Evolutionary conservation across 805 yeast species (phyloP).

Genomic region (Cyberlindnera veronae): DNA sequence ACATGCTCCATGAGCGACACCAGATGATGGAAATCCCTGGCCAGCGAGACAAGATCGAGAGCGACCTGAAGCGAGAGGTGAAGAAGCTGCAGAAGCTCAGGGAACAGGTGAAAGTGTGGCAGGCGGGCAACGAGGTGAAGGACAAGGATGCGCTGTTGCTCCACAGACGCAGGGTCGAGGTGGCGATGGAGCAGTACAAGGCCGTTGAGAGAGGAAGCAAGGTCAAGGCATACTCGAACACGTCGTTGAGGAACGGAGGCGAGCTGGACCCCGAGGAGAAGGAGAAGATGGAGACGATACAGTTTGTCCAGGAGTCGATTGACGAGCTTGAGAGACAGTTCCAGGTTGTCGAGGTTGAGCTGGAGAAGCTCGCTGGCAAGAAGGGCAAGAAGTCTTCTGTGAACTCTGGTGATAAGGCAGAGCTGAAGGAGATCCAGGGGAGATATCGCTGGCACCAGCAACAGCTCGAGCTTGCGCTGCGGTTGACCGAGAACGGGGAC

Average conservation of each 20-base stretch:
- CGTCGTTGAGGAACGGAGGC: slow-evolving; percentile 63
- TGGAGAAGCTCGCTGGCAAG: slow-evolving; percentile 50
- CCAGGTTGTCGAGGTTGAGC: slow-evolving; percentile 72
- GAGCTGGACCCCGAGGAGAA: slow-evolving; percentile 71
- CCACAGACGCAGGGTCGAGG: slow-evolving; percentile 63
- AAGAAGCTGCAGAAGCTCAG: slow-evolving; percentile 89
- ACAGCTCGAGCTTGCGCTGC: slow-evolving; percentile 71
- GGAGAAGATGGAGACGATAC: slow-evolving; percentile 68
- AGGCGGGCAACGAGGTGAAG: slow-evolving; percentile 83
- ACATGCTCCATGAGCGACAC: slow-evolving; percentile 80
- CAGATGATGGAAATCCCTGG: slow-evolving; percentile 75
- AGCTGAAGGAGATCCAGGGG: slow-evolving; percentile 55
- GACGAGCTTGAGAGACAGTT: slow-evolving; percentile 79
- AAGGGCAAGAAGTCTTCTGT: slow-evolving; percentile 49
- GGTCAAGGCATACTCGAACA: slow-evolving; percentile 89
- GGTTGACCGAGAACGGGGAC: slow-evolving; percentile 75
- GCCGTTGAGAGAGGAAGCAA: slow-evolving; percentile 90
- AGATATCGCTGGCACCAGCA: slow-evolving; percentile 79
- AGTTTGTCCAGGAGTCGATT: slow-evolving; percentile 65
- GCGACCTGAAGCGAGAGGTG: slow-evolving; percentile 89
- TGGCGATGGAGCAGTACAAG: slow-evolving; percentile 93
- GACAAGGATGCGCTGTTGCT: slow-evolving; percentile 80
- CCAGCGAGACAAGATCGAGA: slow-evolving; percentile 88
- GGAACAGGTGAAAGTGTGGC: slow-evolving; percentile 95
- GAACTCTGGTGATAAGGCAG: slow-evolving; percentile 56